Evolutionary conservation across 2,329 filamentous ascomycete species (phyloP).

Genomic region (Curvularia hawaiiensis): DNA sequence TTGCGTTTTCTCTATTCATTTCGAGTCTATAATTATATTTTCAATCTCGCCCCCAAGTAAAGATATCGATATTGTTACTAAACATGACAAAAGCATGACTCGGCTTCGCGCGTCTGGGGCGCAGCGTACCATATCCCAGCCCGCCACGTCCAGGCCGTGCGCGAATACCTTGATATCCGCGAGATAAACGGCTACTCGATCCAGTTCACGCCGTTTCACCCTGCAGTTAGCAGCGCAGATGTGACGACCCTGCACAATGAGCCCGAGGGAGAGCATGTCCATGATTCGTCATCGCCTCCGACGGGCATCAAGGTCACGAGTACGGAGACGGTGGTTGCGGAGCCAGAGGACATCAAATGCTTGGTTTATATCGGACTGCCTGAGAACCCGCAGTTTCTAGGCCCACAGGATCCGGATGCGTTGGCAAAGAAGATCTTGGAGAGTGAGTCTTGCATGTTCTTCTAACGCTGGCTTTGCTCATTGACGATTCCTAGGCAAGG

Average conservation of each 20-base stretch:
- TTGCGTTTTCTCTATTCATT: not conserved
- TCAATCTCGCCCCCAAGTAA: no score
- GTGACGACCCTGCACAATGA: conserved; percentile 14
- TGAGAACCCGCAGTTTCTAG: conserved; percentile 89
- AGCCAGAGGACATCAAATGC: conserved; percentile 42
- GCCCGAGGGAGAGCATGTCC: not conserved
- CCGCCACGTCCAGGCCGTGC: conserved; percentile 76
- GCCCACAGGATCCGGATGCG: conserved; percentile 76
- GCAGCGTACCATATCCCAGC: conserved; percentile 85
- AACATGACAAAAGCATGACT: conserved; percentile 42
- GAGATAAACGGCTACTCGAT: conserved; percentile 98
- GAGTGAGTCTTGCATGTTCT: conserved; percentile 51
- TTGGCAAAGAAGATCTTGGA: conserved; percentile 81
- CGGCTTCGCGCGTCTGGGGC: conserved; percentile 78
- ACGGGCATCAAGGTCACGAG: conserved; percentile 45
- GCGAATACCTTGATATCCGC: conserved; percentile 89
- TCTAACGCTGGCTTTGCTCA: not conserved
- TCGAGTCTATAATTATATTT: not conserved
- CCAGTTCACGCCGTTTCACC: conserved; percentile 85
- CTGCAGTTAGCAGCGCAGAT: conserved; percentile 51
- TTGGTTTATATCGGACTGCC: conserved; percentile 96
- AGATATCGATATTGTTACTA: not conserved
- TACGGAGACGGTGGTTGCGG: conserved; percentile 1
- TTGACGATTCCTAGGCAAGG: conserved; percentile 42
- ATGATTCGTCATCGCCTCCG: conserved; percentile 19